Evolutionary conservation across 1,284 basidiomycete species (phyloP), one percentile per base, ranked within the genome.

Genomic region (Sanguinoderma infundibulare): DNA sequence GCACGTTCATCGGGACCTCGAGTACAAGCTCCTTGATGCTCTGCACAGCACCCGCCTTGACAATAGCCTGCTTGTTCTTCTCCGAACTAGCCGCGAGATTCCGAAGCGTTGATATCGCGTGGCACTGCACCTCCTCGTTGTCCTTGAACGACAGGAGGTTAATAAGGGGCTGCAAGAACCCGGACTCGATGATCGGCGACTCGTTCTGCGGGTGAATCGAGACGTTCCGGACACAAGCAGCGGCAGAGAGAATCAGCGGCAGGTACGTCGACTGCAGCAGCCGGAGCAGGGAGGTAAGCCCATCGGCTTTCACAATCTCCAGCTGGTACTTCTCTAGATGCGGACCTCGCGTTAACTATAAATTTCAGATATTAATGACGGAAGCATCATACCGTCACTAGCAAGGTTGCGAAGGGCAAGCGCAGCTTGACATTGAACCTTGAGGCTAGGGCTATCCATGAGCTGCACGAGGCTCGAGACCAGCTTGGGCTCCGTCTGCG

Each of bases 71-170:
- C 83, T 99, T 99, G 83, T 99, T 99, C 82, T 96, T 95, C 82
- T 99, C 97, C 47, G 92, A 96, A 73, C 94, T 96, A 0, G 98
- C 98, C 1, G 98, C 98, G 14, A 99, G 84, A 75, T 99, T 99
- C 36, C 98, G 88, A 57, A 99, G 83, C 0, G 98, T 99, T 30
- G 95, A 98, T 69, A 99, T 99, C n/a, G 98, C 98, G 73, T 99
- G 98, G 72, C 98, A 99, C 76, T 99, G 97, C 35, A 99, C 96
- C 78, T 99, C 98, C 78, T 99, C 98, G 74, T 99, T 99, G 77
- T 99, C 98, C 76, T 94, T 98, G 81, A 99, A 99, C 5, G 95
- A 95, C 40, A 99, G 83, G 39, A 99, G 85, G 73, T 95, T 96
- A 75, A 99, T 98, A 44, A 99, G 81, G 1, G 98, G 98, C 72